Percentiles rank a stretch among this genome's conserved stretches.
These are phyloP conservation scores for Rhizopus microsporus DNA, from an alignment of 371 early-diverging fungal genomes.

Conservation along the genomic window DNA sequence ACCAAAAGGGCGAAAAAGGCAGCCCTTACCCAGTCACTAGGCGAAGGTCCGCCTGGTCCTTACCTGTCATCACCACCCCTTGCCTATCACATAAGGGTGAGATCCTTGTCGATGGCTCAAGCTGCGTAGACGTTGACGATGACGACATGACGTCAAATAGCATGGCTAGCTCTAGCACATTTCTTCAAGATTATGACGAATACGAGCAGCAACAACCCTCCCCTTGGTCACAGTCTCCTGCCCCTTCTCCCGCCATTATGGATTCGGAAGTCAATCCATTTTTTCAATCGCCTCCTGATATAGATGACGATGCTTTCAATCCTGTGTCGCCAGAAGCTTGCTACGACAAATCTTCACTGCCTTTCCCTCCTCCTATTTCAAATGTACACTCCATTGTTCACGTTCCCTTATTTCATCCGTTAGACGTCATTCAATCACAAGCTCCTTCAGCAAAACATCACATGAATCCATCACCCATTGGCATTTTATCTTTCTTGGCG, in stretches of 20 bases:
- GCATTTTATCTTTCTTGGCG: constrained; percentile 62
- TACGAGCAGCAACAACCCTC: constrained; percentile 55
- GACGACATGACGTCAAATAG: constrained; percentile 14
- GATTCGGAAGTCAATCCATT: constrained; percentile 64
- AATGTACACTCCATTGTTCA: constrained; percentile 64
- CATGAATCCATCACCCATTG: constrained; percentile 53
- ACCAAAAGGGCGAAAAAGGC: constrained; percentile 30
- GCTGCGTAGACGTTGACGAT: constrained; percentile 22
- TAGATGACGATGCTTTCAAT: constrained; percentile 66
- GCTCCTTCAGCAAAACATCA: not conserved
- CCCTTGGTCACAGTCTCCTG: constrained; percentile 69
- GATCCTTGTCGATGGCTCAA: constrained; percentile 39
- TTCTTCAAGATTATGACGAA: constrained; percentile 43
- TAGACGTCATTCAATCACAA: constrained; percentile 13
- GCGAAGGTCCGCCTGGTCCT: constrained; percentile 23
- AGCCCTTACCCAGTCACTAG: not conserved
- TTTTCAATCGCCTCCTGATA: constrained; percentile 56
- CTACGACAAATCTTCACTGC: constrained; percentile 33
- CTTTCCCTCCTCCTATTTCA: constrained; percentile 44
- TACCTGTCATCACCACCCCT: constrained; percentile 38
- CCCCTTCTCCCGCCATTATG: constrained; percentile 62
- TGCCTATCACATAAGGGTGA: constrained; percentile 34
- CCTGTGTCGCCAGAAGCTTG: constrained; percentile 49
- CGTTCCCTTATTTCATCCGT: constrained; percentile 54
- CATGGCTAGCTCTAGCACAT: constrained; percentile 20